Conservation (phyloP, 371 early-diverging fungal species). For the Rhizopus stolonifer region DNA sequence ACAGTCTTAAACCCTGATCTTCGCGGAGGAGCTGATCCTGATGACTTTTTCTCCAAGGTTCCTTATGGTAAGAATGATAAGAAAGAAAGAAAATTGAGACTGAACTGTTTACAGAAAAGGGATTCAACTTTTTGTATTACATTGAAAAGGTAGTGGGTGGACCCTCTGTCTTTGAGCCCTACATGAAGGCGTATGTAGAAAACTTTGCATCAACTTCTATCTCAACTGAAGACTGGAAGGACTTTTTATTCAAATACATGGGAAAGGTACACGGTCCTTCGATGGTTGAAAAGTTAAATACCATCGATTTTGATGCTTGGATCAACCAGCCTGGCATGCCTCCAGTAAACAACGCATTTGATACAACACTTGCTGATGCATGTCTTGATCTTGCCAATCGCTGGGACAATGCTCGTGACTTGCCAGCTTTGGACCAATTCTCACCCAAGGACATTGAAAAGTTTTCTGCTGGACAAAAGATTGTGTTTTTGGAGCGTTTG, state of each 20-base stretch:
- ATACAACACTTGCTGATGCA: conserved; percentile 75
- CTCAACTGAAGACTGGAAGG: conserved; percentile 85
- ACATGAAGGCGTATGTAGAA: conserved; percentile 80
- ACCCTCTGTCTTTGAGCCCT: conserved; percentile 77
- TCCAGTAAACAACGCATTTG: conserved; percentile 82
- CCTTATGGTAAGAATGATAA: conserved; percentile 73
- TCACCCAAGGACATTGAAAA: conserved; percentile 57
- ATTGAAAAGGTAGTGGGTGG: conserved; percentile 90
- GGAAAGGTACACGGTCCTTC: conserved; percentile 59
- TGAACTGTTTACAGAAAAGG: conserved; percentile 65
- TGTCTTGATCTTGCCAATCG: conserved; percentile 78
- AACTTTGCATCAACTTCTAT: conserved; percentile 86
- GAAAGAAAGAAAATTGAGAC: background rate
- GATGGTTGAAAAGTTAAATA: conserved; percentile 67
- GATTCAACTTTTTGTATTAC: conserved; percentile 90
- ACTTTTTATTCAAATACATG: conserved; percentile 73
- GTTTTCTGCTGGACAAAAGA: conserved; percentile 78
- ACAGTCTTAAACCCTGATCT: conserved; percentile 82
- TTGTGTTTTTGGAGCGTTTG: conserved; percentile 84
- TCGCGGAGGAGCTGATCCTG: conserved; percentile 82
- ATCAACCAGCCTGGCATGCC: conserved; percentile 87
- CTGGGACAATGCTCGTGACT: conserved; percentile 64
- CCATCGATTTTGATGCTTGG: conserved; percentile 92
- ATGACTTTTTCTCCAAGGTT: conserved; percentile 90
- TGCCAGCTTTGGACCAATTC: conserved; percentile 50